Base-by-base conservation (phyloP, 1,284 basidiomycete species). In the Melampsora larici-populina region DNA sequence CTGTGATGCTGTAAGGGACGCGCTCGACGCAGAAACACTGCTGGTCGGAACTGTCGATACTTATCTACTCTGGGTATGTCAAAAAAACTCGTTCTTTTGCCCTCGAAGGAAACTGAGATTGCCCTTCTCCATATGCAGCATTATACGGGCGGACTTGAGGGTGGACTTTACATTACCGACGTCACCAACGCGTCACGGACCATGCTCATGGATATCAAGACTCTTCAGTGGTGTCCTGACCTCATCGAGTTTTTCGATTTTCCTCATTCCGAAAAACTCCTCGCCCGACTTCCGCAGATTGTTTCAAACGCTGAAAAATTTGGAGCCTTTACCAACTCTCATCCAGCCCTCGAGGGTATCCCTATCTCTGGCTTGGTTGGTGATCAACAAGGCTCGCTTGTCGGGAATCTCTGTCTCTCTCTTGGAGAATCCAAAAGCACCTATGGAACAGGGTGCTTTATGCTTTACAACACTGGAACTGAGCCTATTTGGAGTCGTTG, bases 181-280 rank as follows among this genome's bases (percentile, higher is more conserved):
- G 90, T 93, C n/a, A 94, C 94, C 75, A 99, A 99, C 84, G 96
- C 96, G 1, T 98, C 95, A 1, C 91, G 96, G 65, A 98, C 96
- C 0, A 90, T 99, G 77, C 89, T 98, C 75, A 89, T 97, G 85
- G 92, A 96, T 83, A 87, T 95, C 77, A 86, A 86, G 65, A 92
- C 90, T 0, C 88, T 97, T 48, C 81, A 90, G 82, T 99, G 94
- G 94, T 92, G 93, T 81, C 86, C 88, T 1, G 88, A 88, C 58
- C 88, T 98, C 40, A 87, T 97, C 81, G 87, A 90, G 51, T 99
- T 98, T 87, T 98, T 99, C 81, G 90, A 88, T 73, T 76, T 76
- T n/a, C 55, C 55, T n/a, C 15, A 69, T 18, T 11, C 74, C 2
- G 4, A 24, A 11, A 48, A 76, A 63, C 43, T 76, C 13, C 24